phyloP scores from a whole-genome alignment of 169 alveolate species.

The Cryptosporidium baileyi region DNA sequence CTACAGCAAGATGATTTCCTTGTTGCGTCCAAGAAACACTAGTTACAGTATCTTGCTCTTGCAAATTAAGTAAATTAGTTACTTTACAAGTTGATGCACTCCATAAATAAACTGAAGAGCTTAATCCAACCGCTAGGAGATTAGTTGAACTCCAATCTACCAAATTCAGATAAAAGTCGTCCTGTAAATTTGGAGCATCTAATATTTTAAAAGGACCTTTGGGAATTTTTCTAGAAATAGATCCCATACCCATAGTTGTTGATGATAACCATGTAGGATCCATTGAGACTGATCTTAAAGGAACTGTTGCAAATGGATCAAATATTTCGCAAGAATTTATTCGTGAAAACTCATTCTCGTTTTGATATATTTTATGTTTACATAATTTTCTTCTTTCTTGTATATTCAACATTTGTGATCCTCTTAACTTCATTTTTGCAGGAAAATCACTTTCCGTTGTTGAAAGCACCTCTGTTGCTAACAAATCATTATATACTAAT shows the following conservation, averaged over 20 bases:
- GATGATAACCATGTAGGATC: conserved; percentile 63
- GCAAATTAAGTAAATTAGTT: conserved; percentile 86
- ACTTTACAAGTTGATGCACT: conserved; percentile 86
- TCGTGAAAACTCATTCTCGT: conserved; percentile 39
- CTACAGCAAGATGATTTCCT: conserved; percentile 88
- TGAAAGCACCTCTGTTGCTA: conserved; percentile 40
- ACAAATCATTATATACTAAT: conserved; percentile 27
- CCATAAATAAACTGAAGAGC: conserved; percentile 90
- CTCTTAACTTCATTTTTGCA: conserved; percentile 30
- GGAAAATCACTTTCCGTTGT: conserved; percentile 58
- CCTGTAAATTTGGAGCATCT: conserved; percentile 91
- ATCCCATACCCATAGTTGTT: conserved; percentile 31
- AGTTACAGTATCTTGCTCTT: conserved; percentile 83
- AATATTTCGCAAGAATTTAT: conserved; percentile 20
- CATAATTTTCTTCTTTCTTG: conserved; percentile 40
- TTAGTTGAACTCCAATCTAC: conserved; percentile 87
- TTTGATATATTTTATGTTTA: neutral
- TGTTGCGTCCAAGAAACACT: conserved; percentile 88
- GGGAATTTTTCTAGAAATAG: conserved; percentile 64
- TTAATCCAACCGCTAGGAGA: conserved; percentile 89
- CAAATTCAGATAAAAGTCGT: conserved; percentile 89
- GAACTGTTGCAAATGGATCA: conserved; percentile 69
- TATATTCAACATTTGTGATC: neutral
- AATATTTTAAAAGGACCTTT: conserved; percentile 81
- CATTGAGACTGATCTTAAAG: conserved; percentile 61